A percentile compares a stretch with the other conserved stretches of the same genome.
Conservation (phyloP, 2,329 filamentous ascomycete genomes). For the Penicillium sp. region DNA sequence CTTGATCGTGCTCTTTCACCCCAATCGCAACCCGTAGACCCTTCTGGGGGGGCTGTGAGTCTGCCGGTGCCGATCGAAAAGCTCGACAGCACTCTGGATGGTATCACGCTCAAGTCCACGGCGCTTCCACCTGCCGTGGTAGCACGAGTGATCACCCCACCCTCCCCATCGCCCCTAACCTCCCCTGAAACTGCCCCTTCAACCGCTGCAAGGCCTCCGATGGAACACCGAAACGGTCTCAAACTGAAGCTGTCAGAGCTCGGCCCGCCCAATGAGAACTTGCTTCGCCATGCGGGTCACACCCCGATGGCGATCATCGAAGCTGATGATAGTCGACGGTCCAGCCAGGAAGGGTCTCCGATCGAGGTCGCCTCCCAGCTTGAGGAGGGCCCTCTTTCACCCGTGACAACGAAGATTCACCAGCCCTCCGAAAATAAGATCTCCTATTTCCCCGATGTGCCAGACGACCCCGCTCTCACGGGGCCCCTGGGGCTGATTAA, state of each 20-base stretch:
- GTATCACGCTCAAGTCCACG: conserved; percentile 48
- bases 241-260: conserved; percentile 39
- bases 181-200: conserved; percentile 27
- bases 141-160: conserved; percentile 44
- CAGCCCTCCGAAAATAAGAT: conserved; percentile 40
- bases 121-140: conserved; percentile 44
- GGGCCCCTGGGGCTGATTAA: conserved; percentile 46
- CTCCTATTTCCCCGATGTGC: conserved; percentile 42
- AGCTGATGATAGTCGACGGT: conserved; percentile 27
- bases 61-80: conserved; percentile 47
- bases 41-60: conserved; percentile 26
- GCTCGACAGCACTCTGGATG: conserved; percentile 47
- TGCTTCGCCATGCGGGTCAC: conserved; percentile 44
- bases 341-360: conserved; percentile 23
- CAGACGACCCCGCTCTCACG: conserved; percentile 45
- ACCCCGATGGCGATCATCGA: conserved; percentile 47
- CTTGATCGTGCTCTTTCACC: conserved; percentile 43
- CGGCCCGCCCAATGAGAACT: conserved; percentile 39
- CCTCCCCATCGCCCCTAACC: conserved; percentile 32
- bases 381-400: conserved; percentile 35
- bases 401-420: conserved; percentile 29
- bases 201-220: conserved; percentile 20
- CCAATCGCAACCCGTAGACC: conserved; percentile 34
- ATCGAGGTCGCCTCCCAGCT: conserved; percentile 19
- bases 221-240: conserved; percentile 33